These are phyloP conservation scores for Fusarium sp. DNA, from an alignment of 2,329 filamentous ascomycete genomes.

Conservation along the genomic window DNA sequence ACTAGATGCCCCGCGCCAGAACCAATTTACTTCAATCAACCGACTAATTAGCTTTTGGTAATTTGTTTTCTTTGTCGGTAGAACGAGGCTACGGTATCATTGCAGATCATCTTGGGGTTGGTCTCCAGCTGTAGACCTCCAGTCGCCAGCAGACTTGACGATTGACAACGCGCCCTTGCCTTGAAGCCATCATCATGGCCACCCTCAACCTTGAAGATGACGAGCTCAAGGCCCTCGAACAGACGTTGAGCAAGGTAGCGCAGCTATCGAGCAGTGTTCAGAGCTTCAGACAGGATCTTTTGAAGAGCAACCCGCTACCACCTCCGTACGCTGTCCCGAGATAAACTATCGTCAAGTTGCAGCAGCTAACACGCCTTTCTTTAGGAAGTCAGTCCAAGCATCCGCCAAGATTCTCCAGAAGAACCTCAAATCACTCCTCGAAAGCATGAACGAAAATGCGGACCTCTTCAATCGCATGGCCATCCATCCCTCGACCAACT, in stretches of 20 bases:
- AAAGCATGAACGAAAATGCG: constrained; percentile 71
- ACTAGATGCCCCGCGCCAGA: constrained; percentile 29
- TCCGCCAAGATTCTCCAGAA: constrained; percentile 76
- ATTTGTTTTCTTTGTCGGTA: not conserved
- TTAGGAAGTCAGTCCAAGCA: constrained; percentile 76
- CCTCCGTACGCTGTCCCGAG: constrained; percentile 62
- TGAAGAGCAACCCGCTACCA: constrained; percentile 73
- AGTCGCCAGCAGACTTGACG: not conserved
- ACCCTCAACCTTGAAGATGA: constrained; percentile 65
- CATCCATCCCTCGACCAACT: constrained; percentile 80
- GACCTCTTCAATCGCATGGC: constrained; percentile 76
- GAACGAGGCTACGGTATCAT: not conserved
- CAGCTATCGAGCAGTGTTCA: constrained; percentile 76
- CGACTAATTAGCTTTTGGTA: not conserved
- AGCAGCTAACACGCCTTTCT: constrained; percentile 13
- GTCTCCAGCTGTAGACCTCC: not conserved
- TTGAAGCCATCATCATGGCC: constrained; percentile 47
- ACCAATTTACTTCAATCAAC: constrained; percentile 3
- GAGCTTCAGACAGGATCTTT: constrained; percentile 70
- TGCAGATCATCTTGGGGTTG: not conserved
- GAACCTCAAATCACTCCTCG: constrained; percentile 74
- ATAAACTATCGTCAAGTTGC: not conserved
- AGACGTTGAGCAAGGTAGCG: constrained; percentile 73
- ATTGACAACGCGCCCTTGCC: not conserved
- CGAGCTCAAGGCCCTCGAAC: constrained; percentile 75